Conservation (phyloP, 2,329 filamentous ascomycete genomes). For the Epichloe gansuensis region DNA sequence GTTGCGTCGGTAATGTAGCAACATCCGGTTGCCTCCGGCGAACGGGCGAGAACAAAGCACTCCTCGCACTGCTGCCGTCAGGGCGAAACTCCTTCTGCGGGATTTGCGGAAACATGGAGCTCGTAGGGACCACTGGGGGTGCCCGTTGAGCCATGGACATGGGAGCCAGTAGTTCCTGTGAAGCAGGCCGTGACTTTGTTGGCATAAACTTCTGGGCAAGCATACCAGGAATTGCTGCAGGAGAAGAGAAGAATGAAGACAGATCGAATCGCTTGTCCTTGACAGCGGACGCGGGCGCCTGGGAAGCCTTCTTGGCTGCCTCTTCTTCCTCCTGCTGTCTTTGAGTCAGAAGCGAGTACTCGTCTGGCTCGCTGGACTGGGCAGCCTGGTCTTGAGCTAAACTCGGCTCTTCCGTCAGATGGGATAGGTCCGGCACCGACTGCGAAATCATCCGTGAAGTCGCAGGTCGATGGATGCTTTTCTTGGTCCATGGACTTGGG, state of each 20-base stretch:
- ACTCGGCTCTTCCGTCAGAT: slow-evolving; percentile 4
- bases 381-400: slow-evolving; percentile 4
- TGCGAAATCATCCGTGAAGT: slow-evolving; percentile 4
- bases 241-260: slow-evolving; percentile 45
- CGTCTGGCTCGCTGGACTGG: slow-evolving; percentile 20
- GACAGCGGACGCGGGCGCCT: slow-evolving; percentile 11
- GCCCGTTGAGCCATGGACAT: slow-evolving; percentile 10
- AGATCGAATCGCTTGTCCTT: slow-evolving; percentile 31
- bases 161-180: neutral
- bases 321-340: slow-evolving; percentile 9
- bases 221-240: slow-evolving; percentile 27
- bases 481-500: slow-evolving; percentile 28
- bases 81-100: slow-evolving; percentile 21
- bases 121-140: slow-evolving; percentile 18
- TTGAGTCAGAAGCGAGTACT: slow-evolving; percentile 32
- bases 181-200: slow-evolving; percentile 10
- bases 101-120: slow-evolving; percentile 27
- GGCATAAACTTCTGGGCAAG: slow-evolving; percentile 20
- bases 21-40: neutral
- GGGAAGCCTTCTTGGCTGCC: slow-evolving; percentile 7
- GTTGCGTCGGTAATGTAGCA: neutral
- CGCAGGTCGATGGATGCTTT: slow-evolving; percentile 7
- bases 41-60: slow-evolving; percentile 25
- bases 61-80: slow-evolving; percentile 17
- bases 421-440: slow-evolving; percentile 8